phyloP scores from a whole-genome alignment of 2,329 filamentous ascomycete genomes.

The Colletotrichum cereale region DNA sequence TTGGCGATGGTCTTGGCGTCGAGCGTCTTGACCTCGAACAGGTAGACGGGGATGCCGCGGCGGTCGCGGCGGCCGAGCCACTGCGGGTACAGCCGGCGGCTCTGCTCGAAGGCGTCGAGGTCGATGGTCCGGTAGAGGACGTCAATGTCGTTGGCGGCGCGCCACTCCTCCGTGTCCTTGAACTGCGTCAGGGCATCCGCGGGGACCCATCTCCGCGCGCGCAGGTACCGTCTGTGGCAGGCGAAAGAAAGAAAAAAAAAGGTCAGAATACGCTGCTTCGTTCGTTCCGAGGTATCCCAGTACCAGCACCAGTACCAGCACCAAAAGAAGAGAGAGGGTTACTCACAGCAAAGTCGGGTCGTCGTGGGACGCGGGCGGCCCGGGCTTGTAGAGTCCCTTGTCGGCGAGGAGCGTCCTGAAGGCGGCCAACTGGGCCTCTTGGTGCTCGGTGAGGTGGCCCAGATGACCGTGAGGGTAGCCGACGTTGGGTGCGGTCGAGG shows the following conservation, averaged over 20 bases:
- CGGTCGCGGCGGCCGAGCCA: conserved; percentile 93
- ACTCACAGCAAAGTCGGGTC: conserved; percentile 79
- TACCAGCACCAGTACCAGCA: too few species aligned
- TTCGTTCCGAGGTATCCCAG: conserved; percentile 4
- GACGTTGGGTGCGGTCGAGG: conserved; percentile 48
- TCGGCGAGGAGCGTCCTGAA: conserved; percentile 80
- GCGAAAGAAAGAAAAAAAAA: conserved; percentile 5
- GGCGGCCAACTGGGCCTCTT: conserved; percentile 74
- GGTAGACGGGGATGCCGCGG: conserved; percentile 90
- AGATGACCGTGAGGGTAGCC: conserved; percentile 83
- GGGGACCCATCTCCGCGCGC: conserved; percentile 84
- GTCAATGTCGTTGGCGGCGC: conserved; percentile 81
- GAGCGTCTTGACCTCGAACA: conserved; percentile 87
- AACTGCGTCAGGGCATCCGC: conserved; percentile 86
- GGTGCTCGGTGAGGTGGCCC: conserved; percentile 77
- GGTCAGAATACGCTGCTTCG: conserved; percentile 14
- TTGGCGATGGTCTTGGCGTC: conserved; percentile 84
- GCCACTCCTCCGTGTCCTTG: conserved; percentile 89
- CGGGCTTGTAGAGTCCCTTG: conserved; percentile 72
- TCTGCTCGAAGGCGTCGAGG: conserved; percentile 84
- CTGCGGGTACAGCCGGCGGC: conserved; percentile 88
- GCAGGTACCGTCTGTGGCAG: conserved; percentile 80
- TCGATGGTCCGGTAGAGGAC: conserved; percentile 89
- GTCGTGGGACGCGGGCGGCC: conserved; percentile 73
- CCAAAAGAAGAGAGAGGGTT: background rate